Base-by-base conservation (phyloP, 192 early-diverging fungal species). In the Geranomyces michiganensis region DNA sequence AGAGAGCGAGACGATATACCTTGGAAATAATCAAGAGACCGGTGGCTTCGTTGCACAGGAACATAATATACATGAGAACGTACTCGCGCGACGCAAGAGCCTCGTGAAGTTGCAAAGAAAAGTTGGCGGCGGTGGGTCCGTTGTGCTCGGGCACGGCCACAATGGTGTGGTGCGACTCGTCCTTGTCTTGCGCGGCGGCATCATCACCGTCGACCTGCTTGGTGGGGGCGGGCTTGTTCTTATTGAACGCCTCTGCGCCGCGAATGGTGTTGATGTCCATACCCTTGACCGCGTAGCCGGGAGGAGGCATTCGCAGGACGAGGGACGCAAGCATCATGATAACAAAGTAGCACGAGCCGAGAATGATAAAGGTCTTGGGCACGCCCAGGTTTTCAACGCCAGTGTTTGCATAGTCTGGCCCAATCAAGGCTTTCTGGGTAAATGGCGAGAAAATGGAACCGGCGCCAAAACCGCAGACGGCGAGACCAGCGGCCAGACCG, bases 381-480 rank as follows among this genome's bases (percentile, higher is more conserved):
- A 93, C 72, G 5, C 88, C 85, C 44, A 73, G 47, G 67, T 72
- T 72, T 5, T 65, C 43, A 10, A 55, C 60, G 31, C 60, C 63
- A 1, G 48, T 67, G 48, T 63, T 68, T 33, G 70, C 71, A 51
- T 76, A 80, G 71, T 71, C 81, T 14, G 32, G 45, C 2, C 70
- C 78, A 43, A 84, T 70, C 0, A 92, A 79, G 61, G 71, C 78
- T 14, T 76, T 72, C 22, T 90, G 90, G 10, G 90, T 77, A 67
- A 84, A 90, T 55, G 88, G 88, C 29, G 89, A 83, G 17, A 88
- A 88, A 56, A 91, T 88, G 0, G 86, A 81, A 0, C 92, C 92
- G 62, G 83, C 86, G 15, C 92, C 92, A 69, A 93, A 93, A 22
- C 90, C 92, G 65, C 88, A 88, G 51, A 91, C 90, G 1, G 92